Base-by-base conservation (phyloP, 768 basidiomycete species). In the Tylopilus rubrobrunneus region DNA sequence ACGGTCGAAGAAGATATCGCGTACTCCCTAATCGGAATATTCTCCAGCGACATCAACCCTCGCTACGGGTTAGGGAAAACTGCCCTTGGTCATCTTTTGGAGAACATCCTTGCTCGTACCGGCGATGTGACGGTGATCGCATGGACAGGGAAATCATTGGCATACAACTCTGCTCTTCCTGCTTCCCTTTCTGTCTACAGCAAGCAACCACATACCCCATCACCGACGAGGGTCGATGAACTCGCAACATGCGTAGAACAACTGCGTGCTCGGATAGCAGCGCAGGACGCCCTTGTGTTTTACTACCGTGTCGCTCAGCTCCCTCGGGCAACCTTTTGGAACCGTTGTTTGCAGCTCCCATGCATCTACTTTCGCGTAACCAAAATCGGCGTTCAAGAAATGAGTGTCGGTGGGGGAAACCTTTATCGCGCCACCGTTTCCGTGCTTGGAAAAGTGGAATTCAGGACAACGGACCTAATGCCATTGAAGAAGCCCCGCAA, bases 151-250 rank as follows among this genome's bases (percentile, higher is more conserved):
- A 45, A 41, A 6, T 45, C 56, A 23, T 41, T 43, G 15, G 15
- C 27, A 28, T 58, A 56, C 27, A n/a, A 57, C 15, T 51, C 49
- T 17, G 48, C 49, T 14, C 56, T 56, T 31, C 56, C 54, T 4
- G 25, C 23, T 15, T 45, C 57, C 23, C 36, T 58, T 17, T 21
- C 46, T 19, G 54, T 56, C 12, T 51, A 58, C 9, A 36, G n/a
- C 7, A 40, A 48, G 28, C 4, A 19, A 11, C 49, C 53, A 43
- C 25, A 50, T 5, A 11, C 11, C 7, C 23, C 49, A 17, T 21
- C 49, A 0, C 31, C 31, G 0, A 43, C 34, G 10, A 41, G 25
- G 1, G 31, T 6, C 12, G 2, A 17, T 7, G 41, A 50, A 34
- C 42, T 50, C 10, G 41, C 42, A 3, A n/a, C 31, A 6, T 8